Conservation (phyloP, 2,329 filamentous ascomycete species). For the Aspergillus cejpii region DNA sequence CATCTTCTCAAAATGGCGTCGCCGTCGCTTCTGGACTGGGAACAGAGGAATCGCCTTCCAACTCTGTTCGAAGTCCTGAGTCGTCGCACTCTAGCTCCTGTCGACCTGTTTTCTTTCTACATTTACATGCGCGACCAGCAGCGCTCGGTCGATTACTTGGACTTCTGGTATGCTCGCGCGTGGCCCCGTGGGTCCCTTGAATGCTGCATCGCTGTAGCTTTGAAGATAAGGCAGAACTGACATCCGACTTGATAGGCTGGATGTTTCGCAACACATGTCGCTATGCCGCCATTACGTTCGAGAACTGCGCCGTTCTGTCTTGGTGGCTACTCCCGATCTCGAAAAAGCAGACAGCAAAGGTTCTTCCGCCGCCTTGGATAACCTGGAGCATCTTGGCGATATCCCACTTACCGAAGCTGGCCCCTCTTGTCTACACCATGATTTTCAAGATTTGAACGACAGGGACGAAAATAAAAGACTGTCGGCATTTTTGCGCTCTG, state of each 20-base stretch:
- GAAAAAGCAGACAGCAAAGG: constrained; percentile 75
- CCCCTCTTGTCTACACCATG: constrained; percentile 50
- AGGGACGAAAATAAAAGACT: constrained; percentile 80
- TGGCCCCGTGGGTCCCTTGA: not conserved
- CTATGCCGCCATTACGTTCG: constrained; percentile 93
- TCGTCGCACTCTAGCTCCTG: constrained; percentile 85
- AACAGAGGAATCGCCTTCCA: constrained; percentile 72
- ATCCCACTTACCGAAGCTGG: constrained; percentile 44
- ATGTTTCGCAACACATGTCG: constrained; percentile 98
- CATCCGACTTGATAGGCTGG: constrained; percentile 62
- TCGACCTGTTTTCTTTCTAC: constrained; percentile 97
- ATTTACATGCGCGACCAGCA: constrained; percentile 99
- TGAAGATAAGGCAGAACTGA: too few species aligned
- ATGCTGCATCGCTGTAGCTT: too few species aligned
- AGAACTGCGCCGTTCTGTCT: constrained; percentile 84
- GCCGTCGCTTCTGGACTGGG: constrained; percentile 31
- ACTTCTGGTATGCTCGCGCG: constrained; percentile 71
- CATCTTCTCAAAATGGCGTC: constrained; percentile 24
- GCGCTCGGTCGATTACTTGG: constrained; percentile 92
- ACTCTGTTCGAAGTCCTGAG: constrained; percentile 95
- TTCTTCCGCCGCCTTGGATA: constrained; percentile 73
- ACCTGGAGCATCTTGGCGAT: constrained; percentile 63
- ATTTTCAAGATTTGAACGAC: constrained; percentile 59
- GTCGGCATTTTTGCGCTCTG: constrained; percentile 74
- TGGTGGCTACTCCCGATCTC: constrained; percentile 85